Percentiles rank a stretch among this genome's conserved stretches.
These are phyloP conservation scores for Ascochyta rabiei DNA, from an alignment of 2,329 filamentous ascomycete genomes.

Conservation along the genomic window DNA sequence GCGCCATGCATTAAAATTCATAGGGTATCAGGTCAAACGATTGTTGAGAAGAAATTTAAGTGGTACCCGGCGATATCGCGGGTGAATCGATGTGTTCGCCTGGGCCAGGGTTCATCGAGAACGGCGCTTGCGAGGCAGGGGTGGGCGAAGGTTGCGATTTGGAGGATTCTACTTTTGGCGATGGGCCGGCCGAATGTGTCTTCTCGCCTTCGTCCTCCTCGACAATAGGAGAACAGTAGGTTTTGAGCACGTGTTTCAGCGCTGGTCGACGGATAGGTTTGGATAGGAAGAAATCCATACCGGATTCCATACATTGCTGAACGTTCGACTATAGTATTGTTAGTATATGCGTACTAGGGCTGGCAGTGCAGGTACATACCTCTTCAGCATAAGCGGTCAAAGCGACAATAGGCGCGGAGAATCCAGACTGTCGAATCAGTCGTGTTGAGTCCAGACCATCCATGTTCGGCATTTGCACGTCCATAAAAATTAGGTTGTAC, in stretches of 20 bases:
- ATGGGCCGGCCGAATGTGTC: constrained; percentile 21
- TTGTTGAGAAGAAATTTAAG: neutral
- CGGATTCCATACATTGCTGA: constrained; percentile 72
- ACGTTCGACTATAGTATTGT: constrained; percentile 27
- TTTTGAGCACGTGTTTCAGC: constrained; percentile 83
- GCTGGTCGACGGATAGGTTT: constrained; percentile 81
- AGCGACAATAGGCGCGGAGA: constrained; percentile 85
- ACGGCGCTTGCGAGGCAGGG: neutral
- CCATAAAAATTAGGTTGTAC: constrained; percentile 95
- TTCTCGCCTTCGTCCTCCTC: constrained; percentile 67
- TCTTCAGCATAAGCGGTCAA: constrained; percentile 90
- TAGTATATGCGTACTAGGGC: constrained; percentile 3
- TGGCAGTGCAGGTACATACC: constrained; percentile 59
- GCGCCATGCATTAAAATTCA: constrained; percentile 17
- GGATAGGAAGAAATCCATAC: constrained; percentile 88
- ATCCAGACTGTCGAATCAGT: constrained; percentile 84
- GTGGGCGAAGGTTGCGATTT: neutral
- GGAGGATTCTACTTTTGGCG: neutral
- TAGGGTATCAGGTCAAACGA: constrained; percentile 15
- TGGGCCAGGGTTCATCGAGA: neutral
- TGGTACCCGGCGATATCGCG: constrained; percentile 13
- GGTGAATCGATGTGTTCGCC: constrained; percentile 12
- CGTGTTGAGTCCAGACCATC: constrained; percentile 87
- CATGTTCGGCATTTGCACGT: constrained; percentile 91
- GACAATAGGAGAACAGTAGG: constrained; percentile 78